Evolutionary conservation across 805 yeast species (phyloP), one percentile per base, ranked within the genome.

Genomic region (Candida coleopterorum): DNA sequence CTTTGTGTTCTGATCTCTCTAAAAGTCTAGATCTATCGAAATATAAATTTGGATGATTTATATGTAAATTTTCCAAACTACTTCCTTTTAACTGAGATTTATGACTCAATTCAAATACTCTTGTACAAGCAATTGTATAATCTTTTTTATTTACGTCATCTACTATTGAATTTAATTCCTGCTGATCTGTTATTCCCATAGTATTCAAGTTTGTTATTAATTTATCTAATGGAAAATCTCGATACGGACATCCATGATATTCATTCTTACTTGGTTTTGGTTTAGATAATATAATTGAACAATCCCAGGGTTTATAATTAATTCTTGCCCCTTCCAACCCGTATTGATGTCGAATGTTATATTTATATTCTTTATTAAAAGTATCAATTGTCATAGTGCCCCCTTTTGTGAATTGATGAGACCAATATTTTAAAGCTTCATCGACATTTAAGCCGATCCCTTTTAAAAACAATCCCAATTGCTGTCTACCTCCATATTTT

Each of bases 221-320:
- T 36, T 74, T 71, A 30, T 85, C 94, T n/a, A 74, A 54, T 9
- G 74, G 68, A 50, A 84, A 64, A 49, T 84, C 90, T 37, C 95
- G 68, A 60, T 85, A 93, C 4, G 97, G 97, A 59, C 97, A 90
- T 2, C 98, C 98, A 54, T 90, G 96, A 41, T 64, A 74, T 47
- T 89, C 95, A 28, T 70, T 72, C 32, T 72, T 68, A 31, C 69
- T 62, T 0, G 95, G 88, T 44, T 79, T 74, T 6, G 87, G 86
- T 47, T 80, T 80, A 18, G 77, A 69, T 40, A 86, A 58, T 28
- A 93, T 86, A 2, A 81, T 78, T 26, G 77, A 74, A 64, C 97
- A 93, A 53, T 81, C 84, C 81, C 83, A 75, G 3, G 97, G 95
- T 49, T 76, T 75, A 60, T 87, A 88, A 49, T 87, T 85, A 49